phyloP scores from a whole-genome alignment of 2,329 filamentous ascomycete species.

The Teratosphaeria viscida region DNA sequence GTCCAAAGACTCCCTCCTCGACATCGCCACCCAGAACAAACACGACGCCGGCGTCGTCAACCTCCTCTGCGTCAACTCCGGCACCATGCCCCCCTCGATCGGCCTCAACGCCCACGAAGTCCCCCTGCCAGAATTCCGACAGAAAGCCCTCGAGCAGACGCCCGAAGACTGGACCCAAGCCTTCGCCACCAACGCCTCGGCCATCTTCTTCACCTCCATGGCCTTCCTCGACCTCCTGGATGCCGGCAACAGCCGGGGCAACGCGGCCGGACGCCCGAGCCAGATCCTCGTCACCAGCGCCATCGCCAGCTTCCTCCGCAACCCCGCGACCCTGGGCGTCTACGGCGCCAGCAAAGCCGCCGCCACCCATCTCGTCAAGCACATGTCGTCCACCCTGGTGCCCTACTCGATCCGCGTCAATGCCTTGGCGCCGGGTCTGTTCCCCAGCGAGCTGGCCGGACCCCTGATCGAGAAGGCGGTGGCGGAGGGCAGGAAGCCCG shows the following conservation, averaged over 20 bases:
- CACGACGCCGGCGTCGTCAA: slow-evolving; percentile 25
- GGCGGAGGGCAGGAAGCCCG: slow-evolving; percentile 19
- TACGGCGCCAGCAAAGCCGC: slow-evolving; percentile 40
- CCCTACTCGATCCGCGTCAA: slow-evolving; percentile 40
- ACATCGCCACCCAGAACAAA: slow-evolving; percentile 28
- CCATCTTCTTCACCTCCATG: slow-evolving; percentile 25
- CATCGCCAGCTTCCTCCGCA: slow-evolving; percentile 36
- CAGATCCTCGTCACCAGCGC: slow-evolving; percentile 40
- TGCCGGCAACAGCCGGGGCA: slow-evolving; percentile 30
- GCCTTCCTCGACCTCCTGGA: slow-evolving; percentile 33
- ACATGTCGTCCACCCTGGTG: slow-evolving; percentile 32
- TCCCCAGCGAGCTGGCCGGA: slow-evolving; percentile 52
- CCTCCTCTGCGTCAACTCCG: slow-evolving; percentile 30
- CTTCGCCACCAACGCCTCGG: slow-evolving; percentile 5
- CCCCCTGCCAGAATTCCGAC: slow-evolving; percentile 5
- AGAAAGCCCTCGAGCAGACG: slow-evolving; percentile 3
- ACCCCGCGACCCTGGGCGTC: slow-evolving; percentile 25
- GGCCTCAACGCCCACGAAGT: slow-evolving; percentile 3
- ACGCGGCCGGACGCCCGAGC: slow-evolving; percentile 19
- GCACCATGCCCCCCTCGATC: slow-evolving; percentile 18
- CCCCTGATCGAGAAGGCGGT: slow-evolving; percentile 29
- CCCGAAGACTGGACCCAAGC: slow-evolving; percentile 7
- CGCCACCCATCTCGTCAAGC: slow-evolving; percentile 40
- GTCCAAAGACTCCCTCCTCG: slow-evolving; percentile 30
- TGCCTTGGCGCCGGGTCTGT: slow-evolving; percentile 45